phyloP scores from a whole-genome alignment of 1,139 yeast species.

The Geotrichum australiense region DNA sequence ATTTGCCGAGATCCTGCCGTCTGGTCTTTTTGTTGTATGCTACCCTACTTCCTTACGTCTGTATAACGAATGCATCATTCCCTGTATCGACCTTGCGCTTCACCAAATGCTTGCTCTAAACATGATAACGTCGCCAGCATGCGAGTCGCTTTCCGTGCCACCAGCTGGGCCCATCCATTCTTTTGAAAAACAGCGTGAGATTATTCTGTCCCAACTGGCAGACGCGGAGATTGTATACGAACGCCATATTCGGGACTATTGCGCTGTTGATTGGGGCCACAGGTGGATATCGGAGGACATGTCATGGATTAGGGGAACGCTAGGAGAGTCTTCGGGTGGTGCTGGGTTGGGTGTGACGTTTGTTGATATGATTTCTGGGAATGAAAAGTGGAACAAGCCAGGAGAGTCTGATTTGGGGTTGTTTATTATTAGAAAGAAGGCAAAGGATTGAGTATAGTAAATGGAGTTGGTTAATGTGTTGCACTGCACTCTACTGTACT shows the following conservation, averaged over 20 bases:
- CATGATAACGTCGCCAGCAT: constrained; percentile 24
- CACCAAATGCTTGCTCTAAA: constrained; percentile 27
- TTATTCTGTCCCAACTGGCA: constrained; percentile 14
- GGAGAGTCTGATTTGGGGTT: not conserved
- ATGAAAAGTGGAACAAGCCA: not conserved
- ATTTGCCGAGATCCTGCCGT: constrained; percentile 23
- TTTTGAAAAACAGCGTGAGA: constrained; percentile 20
- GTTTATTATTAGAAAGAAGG: not conserved
- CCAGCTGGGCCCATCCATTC: constrained; percentile 21
- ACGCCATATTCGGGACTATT: constrained; percentile 14
- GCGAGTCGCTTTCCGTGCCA: constrained; percentile 24
- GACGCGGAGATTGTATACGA: constrained; percentile 20
- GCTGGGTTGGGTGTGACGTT: constrained; percentile 3
- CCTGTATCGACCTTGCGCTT: constrained; percentile 27
- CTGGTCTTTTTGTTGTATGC: constrained; percentile 25
- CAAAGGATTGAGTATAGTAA: too few species aligned
- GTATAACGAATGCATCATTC: constrained; percentile 22
- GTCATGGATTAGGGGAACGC: constrained; percentile 21
- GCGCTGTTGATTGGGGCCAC: constrained; percentile 25
- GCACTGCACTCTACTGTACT: too few species aligned
- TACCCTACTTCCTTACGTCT: constrained; percentile 25
- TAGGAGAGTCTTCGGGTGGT: constrained; percentile 17
- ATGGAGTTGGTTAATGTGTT: too few species aligned
- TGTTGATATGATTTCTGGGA: not conserved
- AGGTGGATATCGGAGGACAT: constrained; percentile 25